Base-by-base conservation (phyloP, 768 basidiomycete genomes). In the Trametes coccinea region DNA sequence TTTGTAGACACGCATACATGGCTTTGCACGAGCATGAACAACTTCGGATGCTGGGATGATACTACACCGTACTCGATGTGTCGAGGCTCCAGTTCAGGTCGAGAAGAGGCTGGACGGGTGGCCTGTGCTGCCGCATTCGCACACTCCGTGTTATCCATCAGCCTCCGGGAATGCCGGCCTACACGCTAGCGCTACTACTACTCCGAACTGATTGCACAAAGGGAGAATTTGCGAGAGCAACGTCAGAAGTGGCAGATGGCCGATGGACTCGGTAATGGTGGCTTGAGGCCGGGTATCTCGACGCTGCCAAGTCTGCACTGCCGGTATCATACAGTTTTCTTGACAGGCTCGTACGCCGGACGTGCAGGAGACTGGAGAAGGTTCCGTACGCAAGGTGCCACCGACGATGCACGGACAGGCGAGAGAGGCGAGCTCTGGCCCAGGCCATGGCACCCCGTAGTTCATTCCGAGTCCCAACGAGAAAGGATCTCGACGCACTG, bases 211-310 rank as follows among this genome's bases (percentile, higher is more conserved):
- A 37, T 37, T 6, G 11, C 34, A 37, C 34, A 11, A 37, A 37
- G 6, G 11, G 5, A 31, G 48, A 57, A 49, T 22, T 31, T 57
- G 40, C 46, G 56, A 50, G 47, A 44, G 37, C 56, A 27, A 34
- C 39, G 56, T 48, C 46, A 16, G 10, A 17, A 31, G n/a, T 57
- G 56, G 56, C 56, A 57, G 56, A 57, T 57, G 48, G 56, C 56
- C 56, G 56, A 57, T 43, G 13, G 41, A n/a, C 41, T 48, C 17
- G 27, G 48, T 40, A 48, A 48, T 27, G 37, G 50, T 48, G 40
- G 56, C 40, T 39, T 9, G 16, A 14, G n/a, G 22, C n/a, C 17
- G 16, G 29, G 39, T 31, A n/a, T 34, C 46, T n/a, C 34, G 34
- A 46, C 46, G 46, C 56, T 57, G 56, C 48, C 47, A 57, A 22